phyloP scores from a whole-genome alignment of 2,329 filamentous ascomycete species.

The Fulvia fulva region DNA sequence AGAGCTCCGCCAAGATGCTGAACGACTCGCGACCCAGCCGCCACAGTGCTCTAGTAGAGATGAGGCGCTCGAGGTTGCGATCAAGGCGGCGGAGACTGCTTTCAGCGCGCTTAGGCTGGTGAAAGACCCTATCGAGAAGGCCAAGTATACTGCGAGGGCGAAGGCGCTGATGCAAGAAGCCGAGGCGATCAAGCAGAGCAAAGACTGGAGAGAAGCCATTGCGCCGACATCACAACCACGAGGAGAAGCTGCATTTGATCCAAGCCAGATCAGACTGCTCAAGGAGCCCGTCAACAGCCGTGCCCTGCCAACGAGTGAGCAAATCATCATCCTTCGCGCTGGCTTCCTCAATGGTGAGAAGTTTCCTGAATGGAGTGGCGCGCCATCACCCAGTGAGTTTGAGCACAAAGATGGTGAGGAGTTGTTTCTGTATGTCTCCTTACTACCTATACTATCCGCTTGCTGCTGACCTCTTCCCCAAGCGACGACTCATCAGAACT shows the following conservation, averaged over 20 bases:
- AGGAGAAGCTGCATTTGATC: conserved; percentile 2
- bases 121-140: conserved; percentile 58
- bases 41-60: conserved; percentile 30
- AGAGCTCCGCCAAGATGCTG: conserved; percentile 21
- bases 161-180: conserved; percentile 65
- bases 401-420: conserved; percentile 45
- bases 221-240: not conserved
- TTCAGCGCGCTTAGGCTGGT: conserved; percentile 69
- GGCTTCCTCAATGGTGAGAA: conserved; percentile 77
- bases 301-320: conserved; percentile 63
- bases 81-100: conserved; percentile 74
- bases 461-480: conserved; percentile 40
- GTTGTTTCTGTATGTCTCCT: conserved; percentile 58
- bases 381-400: conserved; percentile 62
- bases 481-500: conserved; percentile 60
- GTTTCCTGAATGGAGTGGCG: conserved; percentile 78
- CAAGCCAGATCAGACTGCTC: conserved; percentile 33
- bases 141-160: conserved; percentile 64
- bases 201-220: conserved; percentile 26
- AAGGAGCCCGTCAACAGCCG: conserved; percentile 57
- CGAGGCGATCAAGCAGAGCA: conserved; percentile 65
- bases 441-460: not conserved
- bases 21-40: conserved; percentile 20
- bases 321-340: conserved; percentile 70
- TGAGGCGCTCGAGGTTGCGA: conserved; percentile 69